Base-by-base conservation (phyloP, 805 yeast species). In the Maudiozyma bulderi region DNA sequence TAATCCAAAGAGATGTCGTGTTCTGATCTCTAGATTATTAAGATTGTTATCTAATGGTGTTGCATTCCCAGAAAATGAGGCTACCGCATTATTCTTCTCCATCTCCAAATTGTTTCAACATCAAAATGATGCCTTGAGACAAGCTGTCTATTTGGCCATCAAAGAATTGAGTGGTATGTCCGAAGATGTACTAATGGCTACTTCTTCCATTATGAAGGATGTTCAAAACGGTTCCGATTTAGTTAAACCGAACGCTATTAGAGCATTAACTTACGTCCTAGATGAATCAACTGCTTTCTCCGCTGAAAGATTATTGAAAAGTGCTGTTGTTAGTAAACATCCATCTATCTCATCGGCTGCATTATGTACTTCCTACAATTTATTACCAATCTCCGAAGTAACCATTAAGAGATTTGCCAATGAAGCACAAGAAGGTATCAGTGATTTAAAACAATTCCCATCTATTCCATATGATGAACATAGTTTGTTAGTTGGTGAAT, bases 201-300 rank as follows among this genome's bases (percentile, higher is more conserved):
- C 99, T 30, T 87, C 96, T 2, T 89, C 96, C 30, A 90, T 93
- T 63, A 93, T 93, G 97, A 90, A 90, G 70, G 99, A 93, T 70
- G 87, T 93, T 48, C 97, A 95, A 70, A 83, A 82, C 56, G 91
- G 91, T 50, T 95, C 87, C 51, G 73, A 80, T 54, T 73, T 88
- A 53, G 89, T 84, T 69, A 88, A 89, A 63, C 96, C 99, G 49
- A 85, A 93, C 64, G 98, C 99, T 28, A 84, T 93, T 54, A 81
- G 99, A 67, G 85, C 98, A 0, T 76, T 93, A 60, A 81, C 90
- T 20, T 79, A 95, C 55, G 95, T 93, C 37, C 75, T 93, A 62
- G 99, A 93, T 66, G 85, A 82, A 26, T 76, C 88, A 33, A 90
- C 96, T 8, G 95, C 95, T 44, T 90, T 88, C 58, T 86, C 95